Evolutionary conservation across 768 basidiomycete genomes (phyloP), one percentile per base, ranked within the genome.

Genomic region (Lentinula raphanica): DNA sequence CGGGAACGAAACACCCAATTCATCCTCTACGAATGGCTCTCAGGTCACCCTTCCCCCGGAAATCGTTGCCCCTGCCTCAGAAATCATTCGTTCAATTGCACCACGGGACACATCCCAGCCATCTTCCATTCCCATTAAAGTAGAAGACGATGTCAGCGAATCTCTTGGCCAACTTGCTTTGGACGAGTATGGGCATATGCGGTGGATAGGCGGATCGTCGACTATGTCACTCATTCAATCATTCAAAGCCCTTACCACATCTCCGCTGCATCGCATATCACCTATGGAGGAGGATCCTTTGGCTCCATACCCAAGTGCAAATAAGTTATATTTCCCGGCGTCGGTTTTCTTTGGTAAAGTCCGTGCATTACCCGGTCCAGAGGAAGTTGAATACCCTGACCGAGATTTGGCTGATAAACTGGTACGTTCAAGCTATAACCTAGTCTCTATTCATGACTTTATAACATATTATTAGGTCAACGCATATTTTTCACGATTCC

Each of bases 191-290:
- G 92, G 92, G 31, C 90, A 92, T 70, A 85, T 90, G 81, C 84
- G 91, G 59, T 94, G 92, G 92, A 93, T 94, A 64, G 92, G 92
- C 40, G 89, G 91, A 54, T 93, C 92, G 4, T 93, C 91, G 15
- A 91, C 91, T 21, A 92, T 94, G 92, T 90, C 92, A 5, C 80
- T 94, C 64, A 92, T 94, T 49, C 91, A 93, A 67, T 92, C 90
- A 4, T 93, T 94, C 76, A 84, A 83, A 60, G 83, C 87, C 45
- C 72, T 87, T 61, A 90, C 88, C 23, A 73, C 73, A 44, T 84
- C 85, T 29, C 88, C 88, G 5, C 74, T 88, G 21, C 82, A 87
- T 67, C 88, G 88, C 59, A 82, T 88, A 58, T 92, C 90, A 7
- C 89, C 89, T 36, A 88, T 87, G 84, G 88, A 90, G 61, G 90